These are phyloP conservation scores for Thymus mandschuricus DNA, from an alignment of 257 asterid species.

Conservation along the genomic window DNA sequence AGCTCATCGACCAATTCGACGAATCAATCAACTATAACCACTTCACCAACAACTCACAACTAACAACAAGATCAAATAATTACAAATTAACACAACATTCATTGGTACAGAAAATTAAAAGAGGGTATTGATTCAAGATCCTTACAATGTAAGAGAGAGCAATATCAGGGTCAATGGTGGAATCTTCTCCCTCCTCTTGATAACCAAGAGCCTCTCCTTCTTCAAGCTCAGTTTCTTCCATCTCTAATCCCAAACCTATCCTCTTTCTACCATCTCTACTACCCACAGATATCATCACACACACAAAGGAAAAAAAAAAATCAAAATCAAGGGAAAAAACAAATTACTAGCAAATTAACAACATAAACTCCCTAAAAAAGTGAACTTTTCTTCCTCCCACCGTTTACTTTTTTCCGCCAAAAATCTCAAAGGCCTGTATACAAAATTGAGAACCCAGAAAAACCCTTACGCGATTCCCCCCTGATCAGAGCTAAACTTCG, in stretches of 20 bases:
- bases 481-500: constrained; percentile 51
- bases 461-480: constrained; percentile 38
- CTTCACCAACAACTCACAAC: constrained; percentile 12
- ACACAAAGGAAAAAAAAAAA: neutral
- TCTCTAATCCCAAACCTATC: constrained; percentile 69
- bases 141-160: constrained; percentile 94
- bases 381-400: constrained; percentile 32
- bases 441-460: constrained; percentile 43
- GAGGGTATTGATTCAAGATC: constrained; percentile 9
- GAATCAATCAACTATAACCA: constrained; percentile 17
- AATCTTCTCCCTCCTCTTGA: constrained; percentile 50
- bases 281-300: constrained; percentile 75
- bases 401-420: constrained; percentile 49
- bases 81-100: constrained; percentile 24
- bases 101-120: constrained; percentile 10
- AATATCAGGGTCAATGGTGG: constrained; percentile 92
- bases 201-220: constrained; percentile 90
- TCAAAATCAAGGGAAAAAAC: constrained; percentile 2
- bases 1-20: constrained; percentile 19
- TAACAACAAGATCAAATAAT: constrained; percentile 33
- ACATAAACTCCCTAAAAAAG: constrained; percentile 37
- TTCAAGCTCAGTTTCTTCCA: constrained; percentile 87
- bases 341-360: constrained; percentile 16
- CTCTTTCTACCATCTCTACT: constrained; percentile 81
- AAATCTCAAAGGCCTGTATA: constrained; percentile 41